These are phyloP conservation scores for Insectozyma bohioensis DNA, from an alignment of 1,139 yeast species.

Conservation along the genomic window DNA sequence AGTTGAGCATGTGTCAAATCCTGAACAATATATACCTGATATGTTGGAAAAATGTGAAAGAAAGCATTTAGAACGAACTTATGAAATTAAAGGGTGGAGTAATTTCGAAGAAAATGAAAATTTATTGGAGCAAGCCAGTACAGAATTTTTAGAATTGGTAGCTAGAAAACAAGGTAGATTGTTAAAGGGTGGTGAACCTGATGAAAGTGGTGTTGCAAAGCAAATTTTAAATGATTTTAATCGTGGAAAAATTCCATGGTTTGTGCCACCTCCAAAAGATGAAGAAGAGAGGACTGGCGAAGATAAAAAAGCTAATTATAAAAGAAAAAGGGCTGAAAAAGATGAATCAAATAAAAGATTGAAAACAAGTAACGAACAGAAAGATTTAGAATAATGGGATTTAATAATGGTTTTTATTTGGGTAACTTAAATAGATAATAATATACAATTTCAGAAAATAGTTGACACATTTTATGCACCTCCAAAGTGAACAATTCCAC, in stretches of 20 bases:
- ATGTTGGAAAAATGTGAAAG: conserved; percentile 81
- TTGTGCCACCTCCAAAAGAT: conserved; percentile 87
- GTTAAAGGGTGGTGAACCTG: conserved; percentile 97
- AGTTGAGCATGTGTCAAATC: conserved; percentile 92
- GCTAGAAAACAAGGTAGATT: conserved; percentile 93
- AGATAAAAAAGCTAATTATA: conserved; percentile 54
- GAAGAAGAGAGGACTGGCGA: conserved; percentile 47
- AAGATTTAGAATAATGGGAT: no score
- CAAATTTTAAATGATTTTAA: conserved; percentile 90
- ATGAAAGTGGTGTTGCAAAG: conserved; percentile 90
- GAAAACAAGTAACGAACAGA: conserved; percentile 8
- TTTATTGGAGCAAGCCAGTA: conserved; percentile 53
- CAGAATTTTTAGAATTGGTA: conserved; percentile 82
- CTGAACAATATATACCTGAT: conserved; percentile 94
- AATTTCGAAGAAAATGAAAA: conserved; percentile 41
- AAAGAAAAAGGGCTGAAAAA: conserved; percentile 51
- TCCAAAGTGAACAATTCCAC: conserved; percentile 34
- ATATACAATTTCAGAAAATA: no score
- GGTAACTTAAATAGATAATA: no score
- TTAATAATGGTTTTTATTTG: no score
- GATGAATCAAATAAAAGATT: conserved; percentile 27
- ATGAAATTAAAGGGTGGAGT: conserved; percentile 91
- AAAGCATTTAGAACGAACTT: conserved; percentile 92
- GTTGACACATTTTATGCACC: no score
- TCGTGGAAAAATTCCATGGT: conserved; percentile 98